Conservation (phyloP, 208 protist genomes). For the Leishmania tarentolae region DNA sequence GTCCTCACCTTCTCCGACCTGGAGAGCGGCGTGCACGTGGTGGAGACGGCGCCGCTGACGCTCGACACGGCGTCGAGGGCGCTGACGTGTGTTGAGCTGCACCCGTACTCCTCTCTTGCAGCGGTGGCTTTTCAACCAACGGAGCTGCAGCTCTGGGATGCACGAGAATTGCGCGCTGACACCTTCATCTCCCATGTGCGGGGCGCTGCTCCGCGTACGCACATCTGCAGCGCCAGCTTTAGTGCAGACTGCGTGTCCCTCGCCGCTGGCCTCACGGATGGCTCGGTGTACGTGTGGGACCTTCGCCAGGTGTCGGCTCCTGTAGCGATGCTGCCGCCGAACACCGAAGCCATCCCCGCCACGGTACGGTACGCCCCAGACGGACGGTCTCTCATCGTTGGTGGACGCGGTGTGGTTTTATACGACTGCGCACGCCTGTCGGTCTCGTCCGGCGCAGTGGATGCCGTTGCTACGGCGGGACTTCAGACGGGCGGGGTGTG, state of each 20-base stretch:
- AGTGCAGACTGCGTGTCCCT: constrained; percentile 95
- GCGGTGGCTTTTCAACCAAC: constrained; percentile 45
- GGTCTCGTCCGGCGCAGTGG: constrained; percentile 4
- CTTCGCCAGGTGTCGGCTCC: constrained; percentile 92
- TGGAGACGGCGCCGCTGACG: constrained; percentile 25
- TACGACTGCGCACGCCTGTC: constrained; percentile 12
- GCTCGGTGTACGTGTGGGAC: constrained; percentile 95
- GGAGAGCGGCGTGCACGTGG: constrained; percentile 35
- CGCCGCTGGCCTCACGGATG: constrained; percentile 71
- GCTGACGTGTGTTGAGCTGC: constrained; percentile 51
- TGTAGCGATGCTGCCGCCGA: constrained; percentile 32
- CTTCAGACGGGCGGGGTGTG: constrained; percentile 22
- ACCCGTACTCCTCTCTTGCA: constrained; percentile 72
- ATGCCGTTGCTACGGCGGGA: constrained; percentile 17
- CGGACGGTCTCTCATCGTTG: constrained; percentile 30
- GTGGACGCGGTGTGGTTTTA: constrained; percentile 16
- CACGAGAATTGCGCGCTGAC: constrained; percentile 79
- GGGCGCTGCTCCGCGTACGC: neutral
- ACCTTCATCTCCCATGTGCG: constrained; percentile 64
- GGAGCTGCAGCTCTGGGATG: constrained; percentile 91
- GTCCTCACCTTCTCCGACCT: constrained; percentile 45
- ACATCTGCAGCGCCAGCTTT: constrained; percentile 83
- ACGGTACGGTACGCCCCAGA: constrained; percentile 47
- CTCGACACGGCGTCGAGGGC: constrained; percentile 10
- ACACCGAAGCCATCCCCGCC: constrained; percentile 16